Percentiles rank a stretch among this genome's conserved stretches.
These are phyloP conservation scores for Stagonosporopsis vannaccii DNA, from an alignment of 2,329 filamentous ascomycete genomes.

Conservation along the genomic window DNA sequence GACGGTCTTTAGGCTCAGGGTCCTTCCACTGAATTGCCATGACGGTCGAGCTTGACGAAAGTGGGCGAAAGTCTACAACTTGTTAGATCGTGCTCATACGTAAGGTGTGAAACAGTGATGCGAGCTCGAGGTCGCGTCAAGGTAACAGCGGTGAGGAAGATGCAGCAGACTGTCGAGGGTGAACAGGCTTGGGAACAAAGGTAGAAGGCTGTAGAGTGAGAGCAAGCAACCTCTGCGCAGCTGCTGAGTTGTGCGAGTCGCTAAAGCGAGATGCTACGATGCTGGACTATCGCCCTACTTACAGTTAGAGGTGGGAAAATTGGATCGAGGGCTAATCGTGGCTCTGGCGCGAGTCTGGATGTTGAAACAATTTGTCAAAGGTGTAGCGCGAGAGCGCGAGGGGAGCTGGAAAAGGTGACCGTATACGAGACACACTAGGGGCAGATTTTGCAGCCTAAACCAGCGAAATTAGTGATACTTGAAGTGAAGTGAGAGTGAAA, in stretches of 20 bases:
- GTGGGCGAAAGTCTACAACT: neutral
- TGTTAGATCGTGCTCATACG: neutral
- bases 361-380: too few species aligned
- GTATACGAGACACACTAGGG: too few species aligned
- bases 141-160: neutral
- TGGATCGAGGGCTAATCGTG: too few species aligned
- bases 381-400: too few species aligned
- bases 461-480: too few species aligned
- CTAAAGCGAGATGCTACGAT: neutral
- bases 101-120: neutral
- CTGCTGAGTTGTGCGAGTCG: neutral
- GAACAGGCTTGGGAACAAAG: neutral
- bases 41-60: neutral
- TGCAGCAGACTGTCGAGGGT: neutral
- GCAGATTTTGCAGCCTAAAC: too few species aligned
- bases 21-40: conserved; percentile 51
- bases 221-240: neutral
- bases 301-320: neutral
- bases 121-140: neutral
- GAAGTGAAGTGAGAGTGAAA: conserved; percentile 18
- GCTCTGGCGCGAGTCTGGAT: too few species aligned
- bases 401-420: neutral
- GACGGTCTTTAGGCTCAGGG: conserved; percentile 46
- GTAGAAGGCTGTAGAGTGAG: neutral
- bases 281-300: neutral